Percentiles rank a stretch among this genome's conserved stretches.
These are phyloP conservation scores for Puccinia horiana DNA, from an alignment of 1,284 basidiomycete species.

Conservation along the genomic window DNA sequence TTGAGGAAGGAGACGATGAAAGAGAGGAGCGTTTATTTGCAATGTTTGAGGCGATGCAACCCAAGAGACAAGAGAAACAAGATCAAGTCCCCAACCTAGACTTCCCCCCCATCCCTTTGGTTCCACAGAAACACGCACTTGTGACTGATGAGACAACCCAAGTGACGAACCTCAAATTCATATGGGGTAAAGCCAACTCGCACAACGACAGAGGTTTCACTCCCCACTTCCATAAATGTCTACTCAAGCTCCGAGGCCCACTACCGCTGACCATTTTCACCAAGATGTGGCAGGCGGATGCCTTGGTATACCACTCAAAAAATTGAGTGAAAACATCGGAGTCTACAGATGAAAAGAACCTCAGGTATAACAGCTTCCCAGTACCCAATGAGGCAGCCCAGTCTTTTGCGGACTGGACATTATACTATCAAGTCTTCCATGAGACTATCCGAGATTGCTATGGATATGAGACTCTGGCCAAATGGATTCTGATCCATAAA, in stretches of 20 bases:
- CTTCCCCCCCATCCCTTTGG: no score
- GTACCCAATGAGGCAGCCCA: not conserved
- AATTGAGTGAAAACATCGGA: not conserved
- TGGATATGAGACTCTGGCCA: no score
- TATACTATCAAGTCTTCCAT: no score
- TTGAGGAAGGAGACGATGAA: no score
- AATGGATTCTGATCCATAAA: no score
- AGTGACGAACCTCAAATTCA: not conserved
- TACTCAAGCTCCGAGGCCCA: not conserved
- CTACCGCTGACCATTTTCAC: not conserved
- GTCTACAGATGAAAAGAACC: not conserved
- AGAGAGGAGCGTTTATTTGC: no score
- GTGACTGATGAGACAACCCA: no score
- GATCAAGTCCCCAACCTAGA: no score
- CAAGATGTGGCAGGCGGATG: not conserved
- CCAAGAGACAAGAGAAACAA: no score
- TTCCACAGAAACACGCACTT: no score
- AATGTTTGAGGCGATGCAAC: no score
- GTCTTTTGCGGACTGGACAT: not conserved
- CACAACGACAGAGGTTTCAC: not conserved
- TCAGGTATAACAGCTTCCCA: not conserved
- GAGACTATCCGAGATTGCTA: no score
- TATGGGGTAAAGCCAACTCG: not conserved
- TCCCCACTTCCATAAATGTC: not conserved
- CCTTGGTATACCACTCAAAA: not conserved